phyloP scores from a whole-genome alignment of 176 grass and related monocot genomes.

The Aechmea fasciata region DNA sequence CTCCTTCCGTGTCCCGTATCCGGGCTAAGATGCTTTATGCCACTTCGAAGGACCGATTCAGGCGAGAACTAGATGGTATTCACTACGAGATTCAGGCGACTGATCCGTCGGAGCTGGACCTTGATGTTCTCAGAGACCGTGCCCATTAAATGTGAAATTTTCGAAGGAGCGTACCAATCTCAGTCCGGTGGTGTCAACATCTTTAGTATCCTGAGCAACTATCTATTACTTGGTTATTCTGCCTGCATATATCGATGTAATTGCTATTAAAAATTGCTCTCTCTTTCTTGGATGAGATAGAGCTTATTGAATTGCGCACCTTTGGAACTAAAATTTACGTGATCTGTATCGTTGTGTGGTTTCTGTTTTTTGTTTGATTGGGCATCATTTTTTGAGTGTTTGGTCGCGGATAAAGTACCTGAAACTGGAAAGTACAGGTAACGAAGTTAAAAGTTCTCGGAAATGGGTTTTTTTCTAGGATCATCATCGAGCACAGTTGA shows the following conservation, averaged over 20 bases:
- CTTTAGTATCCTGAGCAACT: slow-evolving; percentile 30
- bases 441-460: too few species aligned
- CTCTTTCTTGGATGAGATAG: neutral
- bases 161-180: slow-evolving; percentile 8
- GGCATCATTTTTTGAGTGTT: too few species aligned
- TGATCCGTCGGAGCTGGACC: slow-evolving; percentile 69
- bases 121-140: slow-evolving; percentile 64
- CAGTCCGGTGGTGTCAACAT: slow-evolving; percentile 42
- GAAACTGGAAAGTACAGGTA: too few species aligned
- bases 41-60: slow-evolving; percentile 90
- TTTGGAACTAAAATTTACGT: neutral
- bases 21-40: slow-evolving; percentile 97
- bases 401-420: too few species aligned
- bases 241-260: slow-evolving; percentile 30
- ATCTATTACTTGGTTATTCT: slow-evolving; percentile 21
- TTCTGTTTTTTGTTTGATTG: too few species aligned
- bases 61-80: slow-evolving; percentile 81
- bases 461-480: too few species aligned
- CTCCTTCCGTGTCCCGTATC: slow-evolving; percentile 64
- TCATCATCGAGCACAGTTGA: too few species aligned
- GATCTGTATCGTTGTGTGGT: neutral
- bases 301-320: neutral
- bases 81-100: slow-evolving; percentile 99
- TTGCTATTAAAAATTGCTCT: slow-evolving; percentile 5
- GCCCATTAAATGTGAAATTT: slow-evolving; percentile 42